Base-by-base conservation (phyloP, 1,284 basidiomycete species). In the Cutaneotrichosporon sp. region DNA sequence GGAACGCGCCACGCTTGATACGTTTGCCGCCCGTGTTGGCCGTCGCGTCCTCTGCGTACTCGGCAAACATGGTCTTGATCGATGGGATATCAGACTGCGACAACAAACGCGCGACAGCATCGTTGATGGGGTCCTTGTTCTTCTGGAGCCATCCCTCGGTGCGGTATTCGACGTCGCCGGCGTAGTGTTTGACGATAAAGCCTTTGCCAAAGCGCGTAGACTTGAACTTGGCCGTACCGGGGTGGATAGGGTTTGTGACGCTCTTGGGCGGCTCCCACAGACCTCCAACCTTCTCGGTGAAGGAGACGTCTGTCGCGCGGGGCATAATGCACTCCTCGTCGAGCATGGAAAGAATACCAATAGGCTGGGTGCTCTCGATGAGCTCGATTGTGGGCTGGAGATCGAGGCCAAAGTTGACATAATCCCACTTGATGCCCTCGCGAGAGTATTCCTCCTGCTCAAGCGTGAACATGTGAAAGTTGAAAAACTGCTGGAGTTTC, bases 271-370 rank as follows among this genome's bases (percentile, higher is more conserved):
- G 63, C 49, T 70, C 71, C 73, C 73, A 76, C 4, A 63, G 54
- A 1, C 60, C 52, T 34, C 66, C 38, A 2, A 97, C 81, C 76
- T 97, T 98, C 73, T 92, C 86, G 30, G 91, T 94, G 74, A 98
- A 97, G 0, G 93, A 97, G 47, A 84, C 76, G 72, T 99, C 96
- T 8, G 88, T 92, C 3, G 94, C 96, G 74, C 90, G 92, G 41
- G 96, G 96, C 94, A 98, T 98, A 75, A 98, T 98, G 70, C 93
- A 98, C 67, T 97, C 96, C 71, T 98, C 96, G 71, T 99, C 96
- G 44, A 99, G 79, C 63, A 88, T 86, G 58, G 90, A 91, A 37
- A 99, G 81, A 52, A 98, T 88, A 56, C 96, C 96, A 61, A 98
- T 92, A 1, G 80, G 80, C 38, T 75, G 69, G 8, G 67, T 67